Percentiles rank a stretch among this genome's conserved stretches.
These are phyloP conservation scores for Earliella scabrosa DNA, from an alignment of 1,284 basidiomycete genomes.

Conservation along the genomic window DNA sequence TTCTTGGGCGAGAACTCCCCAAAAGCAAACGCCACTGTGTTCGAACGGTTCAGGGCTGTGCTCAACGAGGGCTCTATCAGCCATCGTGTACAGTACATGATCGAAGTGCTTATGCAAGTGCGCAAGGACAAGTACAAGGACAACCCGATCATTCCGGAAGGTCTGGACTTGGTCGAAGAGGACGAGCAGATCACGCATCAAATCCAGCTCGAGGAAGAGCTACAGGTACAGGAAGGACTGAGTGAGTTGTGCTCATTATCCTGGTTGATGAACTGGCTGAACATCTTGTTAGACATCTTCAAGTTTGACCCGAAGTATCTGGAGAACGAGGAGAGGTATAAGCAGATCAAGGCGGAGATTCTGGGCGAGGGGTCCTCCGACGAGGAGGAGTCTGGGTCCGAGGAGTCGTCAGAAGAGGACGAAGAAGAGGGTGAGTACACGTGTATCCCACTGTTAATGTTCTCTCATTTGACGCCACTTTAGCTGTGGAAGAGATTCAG, in stretches of 20 bases:
- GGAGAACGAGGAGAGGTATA: constrained; percentile 95
- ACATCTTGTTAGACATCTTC: constrained; percentile 79
- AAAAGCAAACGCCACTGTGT: constrained; percentile 92
- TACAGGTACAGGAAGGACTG: constrained; percentile 92
- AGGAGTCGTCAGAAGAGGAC: constrained; percentile 62
- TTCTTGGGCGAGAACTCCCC: constrained; percentile 95
- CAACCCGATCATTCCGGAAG: constrained; percentile 92
- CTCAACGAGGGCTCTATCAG: constrained; percentile 95
- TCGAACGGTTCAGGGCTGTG: constrained; percentile 95
- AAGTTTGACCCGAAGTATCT: constrained; percentile 90
- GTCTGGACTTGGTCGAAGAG: constrained; percentile 95
- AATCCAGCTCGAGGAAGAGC: constrained; percentile 89
- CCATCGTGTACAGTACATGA: constrained; percentile 99
- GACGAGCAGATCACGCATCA: constrained; percentile 97
- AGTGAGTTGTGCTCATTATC: constrained; percentile 59
- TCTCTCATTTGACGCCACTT: constrained; percentile 12
- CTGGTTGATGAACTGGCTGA: constrained; percentile 13
- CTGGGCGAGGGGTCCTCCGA: constrained; percentile 82
- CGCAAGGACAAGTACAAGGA: constrained; percentile 99
- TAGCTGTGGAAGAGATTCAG: constrained; percentile 74
- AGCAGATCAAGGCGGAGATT: constrained; percentile 91
- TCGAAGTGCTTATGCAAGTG: constrained; percentile 98
- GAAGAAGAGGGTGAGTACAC: constrained; percentile 62
- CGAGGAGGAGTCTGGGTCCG: constrained; percentile 68
- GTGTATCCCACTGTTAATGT: constrained; percentile 2